A percentile compares a stretch with the other conserved stretches of the same genome.
phyloP scores from a whole-genome alignment of 768 basidiomycete species.

The Antrodiella citrinella region DNA sequence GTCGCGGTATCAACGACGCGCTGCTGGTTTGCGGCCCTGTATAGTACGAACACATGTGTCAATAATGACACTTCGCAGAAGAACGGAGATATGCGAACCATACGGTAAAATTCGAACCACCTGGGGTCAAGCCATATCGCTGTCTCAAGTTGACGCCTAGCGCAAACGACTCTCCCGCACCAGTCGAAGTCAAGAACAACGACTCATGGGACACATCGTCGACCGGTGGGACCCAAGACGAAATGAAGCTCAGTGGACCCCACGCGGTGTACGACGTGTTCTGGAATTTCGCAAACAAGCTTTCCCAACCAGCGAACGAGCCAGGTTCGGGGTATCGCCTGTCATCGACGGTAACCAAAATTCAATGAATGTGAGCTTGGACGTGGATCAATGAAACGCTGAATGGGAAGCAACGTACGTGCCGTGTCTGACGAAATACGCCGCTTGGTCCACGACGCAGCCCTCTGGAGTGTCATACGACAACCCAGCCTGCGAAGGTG shows the following conservation, averaged over 20 bases:
- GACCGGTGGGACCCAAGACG: not conserved
- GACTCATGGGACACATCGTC: not conserved
- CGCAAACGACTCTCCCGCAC: not conserved
- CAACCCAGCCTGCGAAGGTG: slow-evolving; percentile 31
- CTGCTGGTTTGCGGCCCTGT: slow-evolving; percentile 34
- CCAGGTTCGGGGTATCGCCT: not conserved
- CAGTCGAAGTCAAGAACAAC: not conserved
- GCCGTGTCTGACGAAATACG: not conserved
- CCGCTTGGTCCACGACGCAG: slow-evolving; percentile 22
- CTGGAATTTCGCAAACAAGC: not conserved
- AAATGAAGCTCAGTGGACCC: not conserved
- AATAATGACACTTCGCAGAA: not conserved
- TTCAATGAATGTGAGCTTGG: not conserved
- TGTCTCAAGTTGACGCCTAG: not conserved
- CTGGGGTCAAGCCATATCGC: not conserved
- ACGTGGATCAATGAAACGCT: too few species aligned
- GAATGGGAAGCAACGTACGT: not conserved
- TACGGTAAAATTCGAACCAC: slow-evolving; percentile 25
- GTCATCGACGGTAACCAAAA: not conserved
- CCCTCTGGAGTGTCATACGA: slow-evolving; percentile 25
- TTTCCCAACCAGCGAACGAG: not conserved
- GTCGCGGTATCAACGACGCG: slow-evolving; percentile 34
- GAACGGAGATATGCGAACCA: slow-evolving; percentile 30
- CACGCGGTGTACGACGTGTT: not conserved
- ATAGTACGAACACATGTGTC: too few species aligned